A percentile compares a stretch with the other conserved stretches of the same genome.
Evolutionary conservation across 1,284 basidiomycete species (phyloP).

Genomic region (Pseudozyma pruni): DNA sequence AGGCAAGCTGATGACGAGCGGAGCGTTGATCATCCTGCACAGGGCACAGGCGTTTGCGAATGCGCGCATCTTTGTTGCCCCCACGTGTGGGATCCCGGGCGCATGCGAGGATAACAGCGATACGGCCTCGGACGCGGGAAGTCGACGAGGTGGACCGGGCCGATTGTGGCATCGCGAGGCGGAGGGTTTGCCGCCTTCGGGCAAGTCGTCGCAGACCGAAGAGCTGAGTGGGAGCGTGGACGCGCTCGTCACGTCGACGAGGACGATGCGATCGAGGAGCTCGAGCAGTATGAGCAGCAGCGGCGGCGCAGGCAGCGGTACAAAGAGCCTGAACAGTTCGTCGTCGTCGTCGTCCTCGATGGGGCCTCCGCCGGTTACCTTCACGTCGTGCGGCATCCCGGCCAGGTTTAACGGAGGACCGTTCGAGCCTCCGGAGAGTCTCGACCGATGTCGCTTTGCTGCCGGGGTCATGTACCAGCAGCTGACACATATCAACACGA

Average conservation of each 20-base stretch:
- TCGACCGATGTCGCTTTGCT: slow-evolving; percentile 54
- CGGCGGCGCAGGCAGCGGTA: slow-evolving; percentile 27
- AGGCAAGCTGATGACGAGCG: slow-evolving; percentile 61
- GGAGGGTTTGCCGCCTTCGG: slow-evolving; percentile 28
- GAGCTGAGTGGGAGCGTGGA: slow-evolving; percentile 21
- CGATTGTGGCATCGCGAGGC: slow-evolving; percentile 43
- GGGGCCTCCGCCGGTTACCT: slow-evolving; percentile 3
- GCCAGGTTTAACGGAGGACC: slow-evolving; percentile 52
- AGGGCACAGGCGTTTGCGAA: slow-evolving; percentile 59
- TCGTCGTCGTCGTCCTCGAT: slow-evolving; percentile 19
- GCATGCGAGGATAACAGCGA: slow-evolving; percentile 45
- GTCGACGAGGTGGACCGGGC: slow-evolving; percentile 21
- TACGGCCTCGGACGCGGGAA: slow-evolving; percentile 30
- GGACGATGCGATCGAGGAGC: slow-evolving; percentile 19
- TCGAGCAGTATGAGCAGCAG: slow-evolving; percentile 36
- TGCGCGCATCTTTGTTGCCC: slow-evolving; percentile 56
- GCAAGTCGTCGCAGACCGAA: slow-evolving; percentile 19
- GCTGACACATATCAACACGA: slow-evolving; percentile 40
- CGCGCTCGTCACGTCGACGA: neutral
- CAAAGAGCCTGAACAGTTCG: slow-evolving; percentile 27
- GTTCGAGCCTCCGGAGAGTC: slow-evolving; percentile 48
- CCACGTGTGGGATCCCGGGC: slow-evolving; percentile 58
- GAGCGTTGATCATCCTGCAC: slow-evolving; percentile 58
- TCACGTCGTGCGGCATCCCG: slow-evolving; percentile 33
- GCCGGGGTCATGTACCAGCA: slow-evolving; percentile 52